Base-by-base conservation (phyloP, 1,284 basidiomycete species). In the Fistulinella staudtii region DNA sequence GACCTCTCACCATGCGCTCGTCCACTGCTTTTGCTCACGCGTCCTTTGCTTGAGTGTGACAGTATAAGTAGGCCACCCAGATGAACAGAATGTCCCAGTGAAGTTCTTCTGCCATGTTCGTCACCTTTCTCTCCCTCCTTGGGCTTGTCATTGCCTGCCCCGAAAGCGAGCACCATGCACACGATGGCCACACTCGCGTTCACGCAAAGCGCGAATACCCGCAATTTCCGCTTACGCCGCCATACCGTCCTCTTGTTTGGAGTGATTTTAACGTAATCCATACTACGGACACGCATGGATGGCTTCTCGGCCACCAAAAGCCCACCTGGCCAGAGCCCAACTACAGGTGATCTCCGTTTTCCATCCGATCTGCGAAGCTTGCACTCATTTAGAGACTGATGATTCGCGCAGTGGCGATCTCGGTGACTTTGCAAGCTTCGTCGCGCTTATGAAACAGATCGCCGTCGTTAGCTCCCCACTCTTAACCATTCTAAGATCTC, bases 251-350 rank as follows among this genome's bases (percentile, higher is more conserved):
- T 27, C 74, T 92, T 28, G 74, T 76, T 39, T 90, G 86, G 85
- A 79, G 83, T 27, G 83, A 90, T 55, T 68, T 91, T 58, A 89
- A 90, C 54, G 63, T 63, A 27, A 55, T 91, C 40, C 85, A 89
- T 58, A 89, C 88, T 15, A 91, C 89, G 0, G 89, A 91, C 60
- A 82, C 77, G 35, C 88, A 91, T 64, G 88, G 86, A 22, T 88
- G 85, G 85, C 67, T 88, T 6, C 73, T 86, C 22, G 85, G 86
- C 3, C 86, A 89, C 65, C 80, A 84, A 53, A 82, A 87, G 55
- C 15, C 65, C 1, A 77, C 74, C 5, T 78, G 76, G 56, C 85
- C 85, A 0, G 86, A 89, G 53, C 86, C 86, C 1, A 84, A 88
- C 56, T 87, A 84, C 62, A 83, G 79, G 78, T 75, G 41, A 45